A percentile compares a stretch with the other conserved stretches of the same genome.
Conservation (phyloP, 257 asterid species). For the Anisodus acutangulus region DNA sequence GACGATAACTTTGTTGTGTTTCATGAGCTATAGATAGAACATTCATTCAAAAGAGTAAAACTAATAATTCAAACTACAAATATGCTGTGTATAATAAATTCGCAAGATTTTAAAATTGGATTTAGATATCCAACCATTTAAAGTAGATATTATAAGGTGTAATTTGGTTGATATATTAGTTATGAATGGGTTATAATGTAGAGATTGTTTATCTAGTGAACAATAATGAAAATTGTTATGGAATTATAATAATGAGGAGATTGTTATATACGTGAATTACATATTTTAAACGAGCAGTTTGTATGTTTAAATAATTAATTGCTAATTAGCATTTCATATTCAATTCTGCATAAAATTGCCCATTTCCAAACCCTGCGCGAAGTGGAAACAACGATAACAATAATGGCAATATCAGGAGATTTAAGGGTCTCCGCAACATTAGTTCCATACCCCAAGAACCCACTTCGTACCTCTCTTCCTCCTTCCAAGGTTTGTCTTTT, state of each 20-base stretch:
- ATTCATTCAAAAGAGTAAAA: too few relatives aligned
- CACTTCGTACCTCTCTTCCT: slow-evolving; percentile 52
- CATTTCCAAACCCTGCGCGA: slow-evolving; percentile 21
- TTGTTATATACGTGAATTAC: not conserved
- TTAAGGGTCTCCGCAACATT: slow-evolving; percentile 75
- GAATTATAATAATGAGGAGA: not conserved
- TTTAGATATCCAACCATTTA: not conserved
- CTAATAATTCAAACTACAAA: too few relatives aligned
- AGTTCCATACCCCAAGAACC: slow-evolving; percentile 60
- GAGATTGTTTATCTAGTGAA: not conserved
- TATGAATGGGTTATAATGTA: not conserved
- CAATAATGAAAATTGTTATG: not conserved
- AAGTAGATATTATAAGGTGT: not conserved
- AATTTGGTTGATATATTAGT: not conserved
- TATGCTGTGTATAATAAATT: too few relatives aligned
- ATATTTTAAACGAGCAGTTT: not conserved
- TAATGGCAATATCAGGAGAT: slow-evolving; percentile 68
- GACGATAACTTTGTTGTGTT: too few relatives aligned
- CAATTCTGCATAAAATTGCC: not conserved
- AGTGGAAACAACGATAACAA: not conserved
- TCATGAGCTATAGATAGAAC: too few relatives aligned
- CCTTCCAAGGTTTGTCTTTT: slow-evolving; percentile 67
- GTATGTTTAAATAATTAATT: not conserved
- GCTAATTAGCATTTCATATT: not conserved
- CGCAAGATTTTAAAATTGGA: not conserved